These are phyloP conservation scores for Nannochloropsis oceanica DNA, from an alignment of 108 stramenopile genomes.

Conservation along the genomic window DNA sequence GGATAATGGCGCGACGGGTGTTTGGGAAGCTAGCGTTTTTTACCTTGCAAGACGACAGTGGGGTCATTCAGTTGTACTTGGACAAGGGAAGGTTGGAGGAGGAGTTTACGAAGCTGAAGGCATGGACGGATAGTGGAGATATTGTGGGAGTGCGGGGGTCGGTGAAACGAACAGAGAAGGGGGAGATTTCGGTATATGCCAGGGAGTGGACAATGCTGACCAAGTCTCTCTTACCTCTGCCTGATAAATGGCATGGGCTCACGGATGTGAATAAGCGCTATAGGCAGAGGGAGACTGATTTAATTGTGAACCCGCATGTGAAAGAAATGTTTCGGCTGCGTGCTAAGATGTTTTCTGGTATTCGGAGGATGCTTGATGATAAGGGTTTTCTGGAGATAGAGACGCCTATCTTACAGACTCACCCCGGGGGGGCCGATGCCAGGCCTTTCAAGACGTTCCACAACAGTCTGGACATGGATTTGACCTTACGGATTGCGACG, in stretches of 20 bases:
- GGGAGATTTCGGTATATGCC: conserved; percentile 82
- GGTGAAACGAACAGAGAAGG: conserved; percentile 84
- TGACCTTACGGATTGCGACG: conserved; percentile 94
- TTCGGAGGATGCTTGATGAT: conserved; percentile 70
- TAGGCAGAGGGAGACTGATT: conserved; percentile 76
- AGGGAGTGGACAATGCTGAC: conserved; percentile 88
- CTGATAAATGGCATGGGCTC: conserved; percentile 88
- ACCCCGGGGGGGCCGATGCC: conserved; percentile 92
- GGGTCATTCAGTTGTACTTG: conserved; percentile 70
- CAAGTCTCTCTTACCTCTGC: conserved; percentile 76
- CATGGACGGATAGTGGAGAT: conserved; percentile 85
- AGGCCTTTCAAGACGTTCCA: conserved; percentile 96
- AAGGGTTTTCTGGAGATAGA: conserved; percentile 94
- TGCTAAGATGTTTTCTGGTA: conserved; percentile 63
- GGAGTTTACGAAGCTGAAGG: conserved; percentile 40
- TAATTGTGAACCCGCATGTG: conserved; percentile 84
- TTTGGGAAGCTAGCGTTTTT: conserved; percentile 93
- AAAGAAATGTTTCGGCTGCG: conserved; percentile 75
- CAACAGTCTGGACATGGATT: conserved; percentile 73
- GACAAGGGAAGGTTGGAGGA: conserved; percentile 62
- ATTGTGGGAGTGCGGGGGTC: conserved; percentile 81
- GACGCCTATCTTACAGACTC: conserved; percentile 81
- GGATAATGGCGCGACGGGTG: conserved; percentile 79
- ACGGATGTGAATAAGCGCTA: conserved; percentile 84
- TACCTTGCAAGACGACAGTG: conserved; percentile 49